These are phyloP conservation scores for Erysimum cheiri DNA, from an alignment of 441 rosid species.

Conservation along the genomic window DNA sequence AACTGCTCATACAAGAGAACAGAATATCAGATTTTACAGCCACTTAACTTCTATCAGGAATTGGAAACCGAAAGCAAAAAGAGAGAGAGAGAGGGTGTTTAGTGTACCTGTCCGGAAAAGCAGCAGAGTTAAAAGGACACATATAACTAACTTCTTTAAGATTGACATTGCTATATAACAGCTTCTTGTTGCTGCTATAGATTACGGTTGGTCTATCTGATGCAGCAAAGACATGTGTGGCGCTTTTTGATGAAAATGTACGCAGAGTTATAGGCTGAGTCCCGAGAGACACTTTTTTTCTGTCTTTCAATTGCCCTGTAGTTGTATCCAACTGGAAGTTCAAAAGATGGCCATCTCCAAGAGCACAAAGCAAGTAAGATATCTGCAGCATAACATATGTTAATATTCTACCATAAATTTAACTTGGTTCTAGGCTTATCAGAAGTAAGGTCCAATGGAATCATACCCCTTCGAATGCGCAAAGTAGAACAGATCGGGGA, in stretches of 20 bases:
- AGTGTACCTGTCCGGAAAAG: conserved; percentile 92
- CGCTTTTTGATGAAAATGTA: conserved; percentile 89
- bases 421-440: conserved; percentile 4
- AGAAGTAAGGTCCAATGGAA: conserved; percentile 19
- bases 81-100: not conserved
- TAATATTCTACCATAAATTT: not conserved
- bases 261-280: conserved; percentile 98
- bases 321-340: conserved; percentile 83
- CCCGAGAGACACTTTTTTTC: conserved; percentile 94
- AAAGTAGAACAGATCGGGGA: conserved; percentile 94
- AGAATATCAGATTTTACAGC: conserved; percentile 37
- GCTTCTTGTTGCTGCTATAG: conserved; percentile 97
- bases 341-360: conserved; percentile 97
- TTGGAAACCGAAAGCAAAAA: not conserved
- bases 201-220: conserved; percentile 99
- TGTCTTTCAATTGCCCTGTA: conserved; percentile 80
- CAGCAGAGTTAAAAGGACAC: conserved; percentile 99
- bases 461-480: conserved; percentile 97
- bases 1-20: conserved; percentile 57
- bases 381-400: conserved; percentile 55
- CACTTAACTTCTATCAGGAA: conserved; percentile 4
- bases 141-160: conserved; percentile 97
- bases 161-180: conserved; percentile 95
- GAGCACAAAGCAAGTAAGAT: conserved; percentile 93
- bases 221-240: conserved; percentile 96